Base-by-base conservation (phyloP, 202 grass and related monocot species). In the Bolboschoenoplectus hybrid region DNA sequence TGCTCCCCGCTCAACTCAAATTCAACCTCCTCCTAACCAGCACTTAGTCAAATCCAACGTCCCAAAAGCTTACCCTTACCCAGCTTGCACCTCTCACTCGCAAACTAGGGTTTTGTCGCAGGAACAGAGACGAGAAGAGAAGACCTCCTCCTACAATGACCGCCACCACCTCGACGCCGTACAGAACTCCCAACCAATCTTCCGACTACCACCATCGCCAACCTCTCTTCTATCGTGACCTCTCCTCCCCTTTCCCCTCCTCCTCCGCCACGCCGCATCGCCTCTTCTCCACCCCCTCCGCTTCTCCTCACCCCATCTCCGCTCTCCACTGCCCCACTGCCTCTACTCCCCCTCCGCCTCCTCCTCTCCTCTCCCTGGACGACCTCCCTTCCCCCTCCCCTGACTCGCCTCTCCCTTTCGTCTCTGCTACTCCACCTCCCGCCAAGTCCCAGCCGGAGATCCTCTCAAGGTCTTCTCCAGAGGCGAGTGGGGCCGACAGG, bases 171-270 rank as follows among this genome's bases (percentile, higher is more conserved):
- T 66, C 87, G 63, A 55, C 87, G 53, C 87, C 66, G 34, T 60
- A 81, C 92, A 89, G 91, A 91, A 91, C 80, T 46, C 88, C 19
- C 1, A 58, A 80, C 75, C 58, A 58, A 41, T 19, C 51, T 5
- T 88, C 89, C 63, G 93, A 95, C 34, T 85, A 79, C 84, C 88
- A 81, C 81, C 86, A 87, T n/a, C 88, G 88, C 89, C 93, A 92
- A 70, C 85, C 92, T 66, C 92, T 91, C 34, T 96, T 99, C 87
- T 87, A 91, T 2, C 91, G 89, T 8, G 97, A 94, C 76, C 92
- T 99, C 36, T 88, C 90, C 9, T 94, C 93, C 32, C 19, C 89
- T 43, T 83, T 90, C 39, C 90, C 90, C 52, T 89, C 91, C 78
- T 82, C 84, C 7, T 86, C 89, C 72, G 66, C 88, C 46, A 55